Evolutionary conservation across 1,284 basidiomycete species (phyloP).

Genomic region (Phylloboletellus chloephorus): DNA sequence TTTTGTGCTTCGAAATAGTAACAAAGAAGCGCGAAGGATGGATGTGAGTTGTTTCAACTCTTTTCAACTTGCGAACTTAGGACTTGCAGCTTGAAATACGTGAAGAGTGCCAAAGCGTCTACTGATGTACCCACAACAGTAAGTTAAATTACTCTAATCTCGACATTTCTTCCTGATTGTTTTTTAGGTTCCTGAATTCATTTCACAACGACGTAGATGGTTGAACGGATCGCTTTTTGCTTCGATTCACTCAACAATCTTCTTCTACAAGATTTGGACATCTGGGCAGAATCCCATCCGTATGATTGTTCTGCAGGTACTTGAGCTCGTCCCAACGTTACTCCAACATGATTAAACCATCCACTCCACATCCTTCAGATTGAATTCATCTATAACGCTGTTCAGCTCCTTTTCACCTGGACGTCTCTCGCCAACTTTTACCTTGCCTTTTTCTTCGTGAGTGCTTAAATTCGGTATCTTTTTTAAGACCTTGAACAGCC

Average conservation of each 20-base stretch:
- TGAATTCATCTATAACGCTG: conserved; percentile 78
- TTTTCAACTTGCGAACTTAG: conserved; percentile 10
- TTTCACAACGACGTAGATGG: conserved; percentile 88
- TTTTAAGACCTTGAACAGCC: conserved; percentile 9
- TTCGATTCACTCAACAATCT: conserved; percentile 79
- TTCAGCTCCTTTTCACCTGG: conserved; percentile 82
- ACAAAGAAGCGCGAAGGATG: conserved; percentile 84
- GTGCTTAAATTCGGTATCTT: conserved; percentile 19
- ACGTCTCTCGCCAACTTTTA: conserved; percentile 80
- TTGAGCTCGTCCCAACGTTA: neutral
- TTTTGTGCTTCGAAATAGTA: conserved; percentile 95
- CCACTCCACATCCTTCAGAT: conserved; percentile 36
- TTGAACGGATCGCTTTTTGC: conserved; percentile 86
- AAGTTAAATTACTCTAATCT: conserved; percentile 8
- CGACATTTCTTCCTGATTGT: neutral
- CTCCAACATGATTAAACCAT: conserved; percentile 5
- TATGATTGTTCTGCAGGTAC: conserved; percentile 71
- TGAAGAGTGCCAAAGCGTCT: conserved; percentile 85
- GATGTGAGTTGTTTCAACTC: conserved; percentile 48
- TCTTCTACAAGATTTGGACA: conserved; percentile 83
- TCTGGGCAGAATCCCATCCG: conserved; percentile 87
- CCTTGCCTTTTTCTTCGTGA: conserved; percentile 77
- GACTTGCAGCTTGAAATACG: conserved; percentile 68
- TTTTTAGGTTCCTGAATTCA: conserved; percentile 72
- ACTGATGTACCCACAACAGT: conserved; percentile 84